phyloP scores from a whole-genome alignment of 192 early-diverging fungal genomes.

The Coemansia umbellata region DNA sequence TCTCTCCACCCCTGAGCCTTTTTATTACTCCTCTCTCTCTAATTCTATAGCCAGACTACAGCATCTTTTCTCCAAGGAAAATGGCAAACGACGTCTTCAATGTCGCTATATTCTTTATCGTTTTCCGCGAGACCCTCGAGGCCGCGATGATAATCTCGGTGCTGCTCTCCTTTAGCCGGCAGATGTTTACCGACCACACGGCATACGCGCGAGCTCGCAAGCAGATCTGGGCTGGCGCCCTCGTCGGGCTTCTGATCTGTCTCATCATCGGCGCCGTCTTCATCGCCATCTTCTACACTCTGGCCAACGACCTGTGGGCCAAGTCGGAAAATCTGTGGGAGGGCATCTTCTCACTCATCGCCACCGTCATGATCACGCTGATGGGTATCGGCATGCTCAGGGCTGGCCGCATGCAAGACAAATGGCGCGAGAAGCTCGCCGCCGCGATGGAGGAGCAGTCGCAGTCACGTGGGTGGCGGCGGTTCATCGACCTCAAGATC shows the following conservation, averaged over 20 bases:
- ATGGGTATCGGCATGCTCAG: slow-evolving; percentile 83
- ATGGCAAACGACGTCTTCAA: slow-evolving; percentile 58
- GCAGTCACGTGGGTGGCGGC: slow-evolving; percentile 29
- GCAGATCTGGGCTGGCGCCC: slow-evolving; percentile 77
- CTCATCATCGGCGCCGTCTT: slow-evolving; percentile 71
- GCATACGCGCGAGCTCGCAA: slow-evolving; percentile 55
- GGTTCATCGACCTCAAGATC: slow-evolving; percentile 28
- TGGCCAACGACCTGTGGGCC: slow-evolving; percentile 52
- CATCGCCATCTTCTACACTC: slow-evolving; percentile 72
- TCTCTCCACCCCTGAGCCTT: too few relatives aligned
- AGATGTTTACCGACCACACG: slow-evolving; percentile 55
- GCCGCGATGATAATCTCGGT: slow-evolving; percentile 87
- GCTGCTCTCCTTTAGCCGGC: slow-evolving; percentile 68
- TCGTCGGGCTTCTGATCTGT: slow-evolving; percentile 62
- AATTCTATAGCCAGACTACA: too few relatives aligned
- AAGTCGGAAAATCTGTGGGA: slow-evolving; percentile 78
- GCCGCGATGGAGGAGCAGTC: slow-evolving; percentile 46
- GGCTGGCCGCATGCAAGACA: slow-evolving; percentile 68
- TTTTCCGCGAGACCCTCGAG: slow-evolving; percentile 82
- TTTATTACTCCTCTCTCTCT: too few relatives aligned
- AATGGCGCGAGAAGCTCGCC: slow-evolving; percentile 68
- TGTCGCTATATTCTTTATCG: slow-evolving; percentile 69
- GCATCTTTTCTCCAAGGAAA: background rate
- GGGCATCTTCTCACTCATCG: slow-evolving; percentile 77
- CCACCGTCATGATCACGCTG: slow-evolving; percentile 67